Evolutionary conservation across 805 yeast species (phyloP), one percentile per base, ranked within the genome.

Genomic region (Candida coleopterorum): DNA sequence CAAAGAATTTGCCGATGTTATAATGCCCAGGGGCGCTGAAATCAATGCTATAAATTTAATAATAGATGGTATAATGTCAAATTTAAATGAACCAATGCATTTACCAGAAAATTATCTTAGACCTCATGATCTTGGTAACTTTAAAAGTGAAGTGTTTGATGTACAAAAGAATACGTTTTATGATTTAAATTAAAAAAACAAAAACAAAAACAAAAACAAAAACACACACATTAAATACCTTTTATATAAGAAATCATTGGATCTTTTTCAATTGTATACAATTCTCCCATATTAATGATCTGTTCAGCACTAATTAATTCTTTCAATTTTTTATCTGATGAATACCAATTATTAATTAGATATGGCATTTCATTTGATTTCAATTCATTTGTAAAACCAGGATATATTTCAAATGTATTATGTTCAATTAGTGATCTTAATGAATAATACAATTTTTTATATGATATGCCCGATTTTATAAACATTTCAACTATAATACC

Each of bases 11-110:
- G 86, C 94, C 1, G 95, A 85, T 55, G 78, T 84, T 6, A 73
- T 85, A 18, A 63, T 85, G 49, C 88, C 90, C 2, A 63, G 79
- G 24, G 90, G 88, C 2, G 75, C 81, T 6, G 86, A 81, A 39
- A 42, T 59, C 2, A 62, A 70, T 23, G 85, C 84, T 8, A 67
- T 81, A 4, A 52, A 62, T 9, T 60, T 85, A 40, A 71, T 85
- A 10, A 73, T 81, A 15, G 86, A 80, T 47, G 90, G 88, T 0
- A 53, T 85, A 3, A 56, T 69, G 22, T 72, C 75, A 6, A 52
- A 48, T 25, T 47, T 62, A 27, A 23, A 41, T 32, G 36, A 21
- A 7, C 32, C 35, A 24, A 29, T 40, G 31, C 37, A 36, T 22
- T 40, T 39, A 11, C 49, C 41, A 9, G 43, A 45, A 16, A 54